These are phyloP conservation scores for Citrus sinensis DNA, from an alignment of 345 rosid genomes.

Conservation along the genomic window DNA sequence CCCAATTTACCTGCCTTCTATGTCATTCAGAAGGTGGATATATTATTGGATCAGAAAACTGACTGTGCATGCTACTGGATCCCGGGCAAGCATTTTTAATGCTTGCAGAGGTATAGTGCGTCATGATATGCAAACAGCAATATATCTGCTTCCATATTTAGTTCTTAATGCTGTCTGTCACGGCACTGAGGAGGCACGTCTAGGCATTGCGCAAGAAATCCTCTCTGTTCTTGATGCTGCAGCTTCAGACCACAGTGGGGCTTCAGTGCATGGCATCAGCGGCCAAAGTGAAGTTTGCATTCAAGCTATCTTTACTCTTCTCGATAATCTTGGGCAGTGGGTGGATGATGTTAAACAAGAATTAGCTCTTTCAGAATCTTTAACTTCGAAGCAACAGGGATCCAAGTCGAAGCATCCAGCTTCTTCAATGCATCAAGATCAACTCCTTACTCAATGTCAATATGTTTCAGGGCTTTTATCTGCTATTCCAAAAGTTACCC, in stretches of 20 bases:
- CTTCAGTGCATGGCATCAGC: conserved; percentile 44
- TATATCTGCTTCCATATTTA: conserved; percentile 84
- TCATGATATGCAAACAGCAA: conserved; percentile 92
- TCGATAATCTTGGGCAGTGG: conserved; percentile 99
- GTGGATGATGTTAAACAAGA: conserved; percentile 87
- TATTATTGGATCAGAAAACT: conserved; percentile 79
- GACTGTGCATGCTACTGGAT: conserved; percentile 82
- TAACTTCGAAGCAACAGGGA: conserved; percentile 57
- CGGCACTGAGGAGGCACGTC: conserved; percentile 80
- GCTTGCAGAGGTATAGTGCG: conserved; percentile 98
- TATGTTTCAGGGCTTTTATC: conserved; percentile 82
- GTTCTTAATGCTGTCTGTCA: conserved; percentile 88
- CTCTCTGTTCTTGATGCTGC: conserved; percentile 89
- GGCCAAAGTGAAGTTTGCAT: conserved; percentile 92
- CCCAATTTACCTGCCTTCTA: conserved; percentile 80
- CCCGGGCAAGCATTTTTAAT: conserved; percentile 79
- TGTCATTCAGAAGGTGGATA: conserved; percentile 98
- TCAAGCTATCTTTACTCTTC: conserved; percentile 94
- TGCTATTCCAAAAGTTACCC: conserved; percentile 83
- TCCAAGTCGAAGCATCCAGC: conserved; percentile 55
- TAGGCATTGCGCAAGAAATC: conserved; percentile 80
- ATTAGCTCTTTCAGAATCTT: conserved; percentile 69
- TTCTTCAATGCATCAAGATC: conserved; percentile 56
- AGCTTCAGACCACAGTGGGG: conserved; percentile 65
- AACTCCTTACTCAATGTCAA: conserved; percentile 76